Evolutionary conservation across 1,284 basidiomycete genomes (phyloP).

Genomic region (Butyriboletus appendiculatus): DNA sequence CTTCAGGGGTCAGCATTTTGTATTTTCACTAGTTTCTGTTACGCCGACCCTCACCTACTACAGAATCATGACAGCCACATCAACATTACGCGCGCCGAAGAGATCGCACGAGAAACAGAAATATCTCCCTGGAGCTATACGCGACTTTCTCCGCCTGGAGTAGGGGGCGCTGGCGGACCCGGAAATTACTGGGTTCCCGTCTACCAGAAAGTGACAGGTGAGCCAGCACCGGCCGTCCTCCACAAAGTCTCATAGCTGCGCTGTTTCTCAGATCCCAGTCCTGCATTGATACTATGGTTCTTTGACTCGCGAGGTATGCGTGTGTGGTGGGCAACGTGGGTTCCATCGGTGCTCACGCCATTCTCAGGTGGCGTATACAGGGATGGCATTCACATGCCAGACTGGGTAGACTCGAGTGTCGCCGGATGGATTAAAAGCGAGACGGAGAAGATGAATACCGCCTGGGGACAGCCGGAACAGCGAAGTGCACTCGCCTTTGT

Average conservation of each 20-base stretch:
- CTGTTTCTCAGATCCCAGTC: constrained; percentile 42
- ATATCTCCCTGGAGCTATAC: constrained; percentile 66
- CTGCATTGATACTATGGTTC: constrained; percentile 63
- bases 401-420: constrained; percentile 68
- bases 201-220: constrained; percentile 37
- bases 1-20: constrained; percentile 51
- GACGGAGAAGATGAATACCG: constrained; percentile 42
- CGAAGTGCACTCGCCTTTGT: constrained; percentile 65
- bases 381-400: constrained; percentile 48
- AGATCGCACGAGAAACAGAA: constrained; percentile 55
- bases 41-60: background rate
- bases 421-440: constrained; percentile 60
- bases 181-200: constrained; percentile 73
- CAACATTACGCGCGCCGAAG: constrained; percentile 64
- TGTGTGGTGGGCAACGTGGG: background rate
- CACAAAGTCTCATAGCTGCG: background rate
- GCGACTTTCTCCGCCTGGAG: constrained; percentile 51
- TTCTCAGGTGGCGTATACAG: constrained; percentile 49
- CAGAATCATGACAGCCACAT: constrained; percentile 71
- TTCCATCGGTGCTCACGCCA: constrained; percentile 1
- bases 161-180: constrained; percentile 62
- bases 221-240: background rate
- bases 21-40: background rate
- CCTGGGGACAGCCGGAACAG: constrained; percentile 55
- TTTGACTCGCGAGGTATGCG: constrained; percentile 66